Conservation (phyloP, 768 basidiomycete genomes). For the Pluteus cervinus region DNA sequence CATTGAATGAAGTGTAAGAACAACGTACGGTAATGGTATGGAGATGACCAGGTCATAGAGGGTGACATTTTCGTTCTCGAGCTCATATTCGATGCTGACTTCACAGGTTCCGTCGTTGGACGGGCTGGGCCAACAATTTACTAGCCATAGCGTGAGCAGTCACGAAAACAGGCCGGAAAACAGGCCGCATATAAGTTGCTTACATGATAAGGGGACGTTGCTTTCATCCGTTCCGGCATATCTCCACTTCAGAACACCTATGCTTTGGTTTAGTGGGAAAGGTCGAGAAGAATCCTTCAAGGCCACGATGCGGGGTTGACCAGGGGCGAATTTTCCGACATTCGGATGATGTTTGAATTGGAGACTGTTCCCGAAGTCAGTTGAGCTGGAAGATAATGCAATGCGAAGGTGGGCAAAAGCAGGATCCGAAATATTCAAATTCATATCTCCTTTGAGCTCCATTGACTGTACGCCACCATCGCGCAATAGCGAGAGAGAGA, state of each 20-base stretch:
- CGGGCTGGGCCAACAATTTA: slow-evolving; percentile 96
- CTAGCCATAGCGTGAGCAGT: slow-evolving; percentile 34
- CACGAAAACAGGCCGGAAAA: not conserved
- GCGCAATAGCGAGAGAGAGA: slow-evolving; percentile 76
- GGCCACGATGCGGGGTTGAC: slow-evolving; percentile 57
- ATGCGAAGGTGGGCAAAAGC: slow-evolving; percentile 68
- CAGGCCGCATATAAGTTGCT: slow-evolving; percentile 20
- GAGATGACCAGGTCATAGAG: slow-evolving; percentile 84
- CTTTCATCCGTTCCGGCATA: slow-evolving; percentile 89
- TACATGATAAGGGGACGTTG: slow-evolving; percentile 86
- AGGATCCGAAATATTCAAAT: slow-evolving; percentile 78
- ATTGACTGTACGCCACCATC: slow-evolving; percentile 89
- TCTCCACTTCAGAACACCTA: slow-evolving; percentile 91
- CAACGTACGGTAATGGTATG: slow-evolving; percentile 86
- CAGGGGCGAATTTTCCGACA: slow-evolving; percentile 77
- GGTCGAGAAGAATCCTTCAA: slow-evolving; percentile 77
- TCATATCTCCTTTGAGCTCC: slow-evolving; percentile 94
- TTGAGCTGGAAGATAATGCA: slow-evolving; percentile 47
- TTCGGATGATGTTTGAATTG: slow-evolving; percentile 99
- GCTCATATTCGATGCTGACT: slow-evolving; percentile 95
- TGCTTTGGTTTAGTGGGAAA: slow-evolving; percentile 84
- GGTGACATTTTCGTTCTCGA: slow-evolving; percentile 76
- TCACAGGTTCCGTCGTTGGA: slow-evolving; percentile 90
- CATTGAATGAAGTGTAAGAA: slow-evolving; percentile 1
- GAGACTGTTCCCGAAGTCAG: slow-evolving; percentile 57